phyloP scores from a whole-genome alignment of 2,329 filamentous ascomycete genomes.

The Fusarium redolens region DNA sequence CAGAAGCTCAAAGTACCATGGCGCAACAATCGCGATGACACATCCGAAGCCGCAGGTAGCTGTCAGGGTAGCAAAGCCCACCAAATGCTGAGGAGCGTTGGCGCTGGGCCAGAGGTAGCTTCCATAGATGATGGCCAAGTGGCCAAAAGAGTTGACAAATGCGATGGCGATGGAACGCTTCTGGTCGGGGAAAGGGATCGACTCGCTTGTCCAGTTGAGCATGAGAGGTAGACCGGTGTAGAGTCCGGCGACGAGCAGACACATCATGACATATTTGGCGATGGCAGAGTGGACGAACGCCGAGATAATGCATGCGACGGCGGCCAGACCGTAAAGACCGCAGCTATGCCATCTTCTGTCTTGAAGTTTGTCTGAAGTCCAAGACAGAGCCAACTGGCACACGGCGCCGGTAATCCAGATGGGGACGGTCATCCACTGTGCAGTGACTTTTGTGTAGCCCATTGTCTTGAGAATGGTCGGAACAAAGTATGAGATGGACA shows the following conservation, averaged over 20 bases:
- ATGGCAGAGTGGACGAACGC: neutral
- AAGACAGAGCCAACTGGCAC: neutral
- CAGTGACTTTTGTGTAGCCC: conserved; percentile 57
- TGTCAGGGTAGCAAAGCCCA: conserved; percentile 37
- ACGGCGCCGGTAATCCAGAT: conserved; percentile 2
- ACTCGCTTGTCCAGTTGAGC: conserved; percentile 25
- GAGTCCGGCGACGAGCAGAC: conserved; percentile 3
- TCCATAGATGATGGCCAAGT: conserved; percentile 18
- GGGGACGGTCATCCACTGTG: conserved; percentile 37
- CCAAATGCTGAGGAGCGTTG: conserved; percentile 43
- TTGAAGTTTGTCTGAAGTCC: conserved; percentile 17
- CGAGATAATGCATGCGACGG: conserved; percentile 3
- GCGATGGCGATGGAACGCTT: conserved; percentile 17
- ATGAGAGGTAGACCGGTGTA: conserved; percentile 15
- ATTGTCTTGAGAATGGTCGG: conserved; percentile 62
- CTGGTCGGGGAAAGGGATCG: neutral
- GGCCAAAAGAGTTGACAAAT: conserved; percentile 15
- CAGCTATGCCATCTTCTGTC: conserved; percentile 12
- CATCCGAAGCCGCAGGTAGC: neutral
- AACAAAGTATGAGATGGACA: conserved; percentile 64
- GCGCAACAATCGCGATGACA: neutral
- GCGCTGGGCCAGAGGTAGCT: conserved; percentile 42
- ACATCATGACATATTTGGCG: conserved; percentile 30
- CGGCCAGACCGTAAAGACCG: neutral
- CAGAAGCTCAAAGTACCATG: neutral